Conservation (phyloP, 306 rosid genomes). For the Pyrus bretschneideri region DNA sequence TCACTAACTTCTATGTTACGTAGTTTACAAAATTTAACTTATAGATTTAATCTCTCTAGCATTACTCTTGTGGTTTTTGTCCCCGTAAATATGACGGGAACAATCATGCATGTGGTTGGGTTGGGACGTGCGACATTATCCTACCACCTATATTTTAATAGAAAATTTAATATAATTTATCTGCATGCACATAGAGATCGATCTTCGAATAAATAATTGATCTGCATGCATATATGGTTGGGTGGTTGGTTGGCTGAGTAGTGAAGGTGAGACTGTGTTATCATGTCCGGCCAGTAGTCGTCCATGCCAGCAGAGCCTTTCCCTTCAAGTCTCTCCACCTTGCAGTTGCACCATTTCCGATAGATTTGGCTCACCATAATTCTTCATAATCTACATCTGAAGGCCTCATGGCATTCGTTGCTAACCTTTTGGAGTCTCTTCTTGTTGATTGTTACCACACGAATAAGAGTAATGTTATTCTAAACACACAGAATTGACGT, state of each 20-base stretch:
- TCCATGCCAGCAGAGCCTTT: neutral
- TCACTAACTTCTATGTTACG: too few relatives aligned
- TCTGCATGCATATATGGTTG: neutral
- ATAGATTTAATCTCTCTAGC: too few relatives aligned
- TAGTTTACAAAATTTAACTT: too few relatives aligned
- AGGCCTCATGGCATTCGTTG: neutral
- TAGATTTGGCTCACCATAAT: neutral
- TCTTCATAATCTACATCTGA: neutral
- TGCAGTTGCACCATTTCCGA: neutral
- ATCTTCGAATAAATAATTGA: neutral
- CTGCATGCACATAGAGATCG: neutral
- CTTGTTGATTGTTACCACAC: neutral
- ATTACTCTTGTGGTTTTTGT: neutral
- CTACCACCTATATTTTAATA: neutral
- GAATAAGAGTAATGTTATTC: too few relatives aligned
- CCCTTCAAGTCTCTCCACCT: neutral
- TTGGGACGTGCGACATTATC: constrained; percentile 1
- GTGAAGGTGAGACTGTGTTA: neutral
- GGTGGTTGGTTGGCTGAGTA: neutral
- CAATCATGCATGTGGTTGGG: neutral
- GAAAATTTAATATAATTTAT: neutral
- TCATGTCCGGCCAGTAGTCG: neutral
- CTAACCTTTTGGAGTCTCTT: neutral
- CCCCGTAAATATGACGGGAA: neutral
- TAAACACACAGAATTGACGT: neutral